A percentile compares a stretch with the other conserved stretches of the same genome.
These are phyloP conservation scores for rapeseed (Brassica napus) DNA, from an alignment of 345 rosid genomes.

Conservation along the genomic window Da-Ae NC_063438.1:21443501-21444000, in stretches of 20 bases:
- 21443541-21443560: constrained; percentile 33
- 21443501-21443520: background rate
- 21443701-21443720: constrained; percentile 18
- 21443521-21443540: constrained; percentile 2
- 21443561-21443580: background rate
- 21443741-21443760: constrained; percentile 32
- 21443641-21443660: constrained; percentile 17
- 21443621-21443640: background rate
- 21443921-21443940: constrained; percentile 70
- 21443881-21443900: constrained; percentile 17
- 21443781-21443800: background rate
- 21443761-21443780: constrained; percentile 30
- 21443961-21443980: constrained; percentile 69
- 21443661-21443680: background rate
- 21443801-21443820: constrained; percentile 20
- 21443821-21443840: constrained; percentile 25
- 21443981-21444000: constrained; percentile 48
- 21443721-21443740: constrained; percentile 14
- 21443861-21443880: constrained; percentile 18
- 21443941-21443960: constrained; percentile 61
- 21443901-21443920: constrained; percentile 40
- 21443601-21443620: constrained; percentile 9
- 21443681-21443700: constrained; percentile 26
- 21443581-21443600: background rate
- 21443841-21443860: background rate